Base-by-base conservation (phyloP, 2,329 filamentous ascomycete genomes). In the Epichloe scottii region DNA sequence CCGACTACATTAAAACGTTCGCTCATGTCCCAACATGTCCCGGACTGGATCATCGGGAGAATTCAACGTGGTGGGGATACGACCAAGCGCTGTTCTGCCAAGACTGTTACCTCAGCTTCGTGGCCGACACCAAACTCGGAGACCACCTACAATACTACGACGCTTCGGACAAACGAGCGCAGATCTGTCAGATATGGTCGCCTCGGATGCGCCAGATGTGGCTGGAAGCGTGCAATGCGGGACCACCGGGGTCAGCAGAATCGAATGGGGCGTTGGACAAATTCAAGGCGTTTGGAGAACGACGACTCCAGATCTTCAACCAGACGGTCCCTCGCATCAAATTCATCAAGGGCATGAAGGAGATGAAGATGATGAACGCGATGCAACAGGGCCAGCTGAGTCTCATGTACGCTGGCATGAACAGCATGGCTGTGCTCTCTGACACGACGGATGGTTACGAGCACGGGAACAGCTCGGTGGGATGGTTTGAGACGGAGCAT, bases 161-260 rank as follows among this genome's bases (percentile, higher is more conserved):
- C 1, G 53, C 51, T 1, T 53, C 55, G 5, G 58, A 66, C 11
- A 54, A 61, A 12, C 56, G 58, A 0, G 41, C 56, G 2, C 54
- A 61, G 5, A 65, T 66, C 39, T 70, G 68, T 46, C 63, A 65
- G 35, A 58, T 69, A 5, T 69, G 66, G 62, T 67, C 66, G 3
- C 62, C 63, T 0, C 63, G 68, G 5, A 69, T 70, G 66, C 66
- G 68, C n/a, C 56, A 46, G 1, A 60, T 66, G 55, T 70, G 63
- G 59, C 54, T 58, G 2, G 54, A 58, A 10, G 59, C 49, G 0
- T 68, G 65, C 48, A 55, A 52, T 0, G 61, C 60, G 1, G 63
- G 64, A 1, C 46, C 50, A 0, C 57, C 60, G 0, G 63, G 57
- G 4, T 61, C 62, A 0, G 38, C 53, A 1, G 62, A 60, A 37